Percentiles rank a stretch among this genome's conserved stretches.
Evolutionary conservation across 176 grass and related monocot species (phyloP).

Genomic region (Carex cristatella): DNA sequence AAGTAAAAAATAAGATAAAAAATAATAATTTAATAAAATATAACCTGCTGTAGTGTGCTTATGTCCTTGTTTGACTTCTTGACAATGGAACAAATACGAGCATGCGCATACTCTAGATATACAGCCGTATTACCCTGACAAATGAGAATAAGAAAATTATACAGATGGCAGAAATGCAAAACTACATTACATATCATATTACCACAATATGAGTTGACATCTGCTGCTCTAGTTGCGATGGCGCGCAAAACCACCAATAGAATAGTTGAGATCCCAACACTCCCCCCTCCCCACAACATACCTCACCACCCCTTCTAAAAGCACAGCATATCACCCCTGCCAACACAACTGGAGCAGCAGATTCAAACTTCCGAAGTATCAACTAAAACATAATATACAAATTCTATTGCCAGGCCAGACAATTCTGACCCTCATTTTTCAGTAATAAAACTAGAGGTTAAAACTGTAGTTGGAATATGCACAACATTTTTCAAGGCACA

Average conservation of each 20-base stretch:
- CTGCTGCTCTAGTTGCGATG: background rate
- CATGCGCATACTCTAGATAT: conserved; percentile 90
- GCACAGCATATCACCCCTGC: background rate
- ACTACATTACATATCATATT: background rate
- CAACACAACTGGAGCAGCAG: background rate
- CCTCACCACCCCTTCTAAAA: too few relatives aligned
- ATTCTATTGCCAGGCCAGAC: background rate
- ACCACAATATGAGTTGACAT: background rate
- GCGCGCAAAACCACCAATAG: background rate
- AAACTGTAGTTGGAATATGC: too few relatives aligned
- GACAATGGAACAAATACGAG: conserved; percentile 97
- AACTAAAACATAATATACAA: background rate
- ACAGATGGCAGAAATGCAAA: background rate
- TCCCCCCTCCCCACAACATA: too few relatives aligned
- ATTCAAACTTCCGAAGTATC: background rate
- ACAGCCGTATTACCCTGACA: conserved; percentile 90
- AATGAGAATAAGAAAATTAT: conserved; percentile 24
- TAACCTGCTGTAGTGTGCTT: conserved; percentile 66
- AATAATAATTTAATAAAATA: background rate
- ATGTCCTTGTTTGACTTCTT: conserved; percentile 75
- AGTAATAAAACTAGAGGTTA: background rate
- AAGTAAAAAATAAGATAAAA: conserved; percentile 19
- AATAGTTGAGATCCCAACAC: too few relatives aligned
- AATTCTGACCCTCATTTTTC: background rate
- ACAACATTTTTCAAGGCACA: background rate